Base-by-base conservation (phyloP, 768 basidiomycete species). In the Melanogaster broomeanus region DNA sequence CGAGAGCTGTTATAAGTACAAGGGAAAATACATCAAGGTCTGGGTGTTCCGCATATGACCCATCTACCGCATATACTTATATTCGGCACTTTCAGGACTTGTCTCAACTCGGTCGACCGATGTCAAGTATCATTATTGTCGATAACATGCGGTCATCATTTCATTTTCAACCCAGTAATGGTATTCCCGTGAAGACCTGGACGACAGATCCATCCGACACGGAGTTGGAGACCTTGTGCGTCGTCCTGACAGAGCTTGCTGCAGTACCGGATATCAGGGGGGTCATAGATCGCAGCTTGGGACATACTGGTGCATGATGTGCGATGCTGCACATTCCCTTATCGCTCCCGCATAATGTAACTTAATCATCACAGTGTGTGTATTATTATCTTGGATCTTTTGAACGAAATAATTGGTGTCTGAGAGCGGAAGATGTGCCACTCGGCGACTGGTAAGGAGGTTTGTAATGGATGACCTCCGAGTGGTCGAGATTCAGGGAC, bases 11-110 rank as follows among this genome's bases (percentile, higher is more conserved):
- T 96, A 93, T 68, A 94, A 93, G 63, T 93, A 95, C 72, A 88
- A 87, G 70, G 93, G 93, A 27, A 95, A 93, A 74, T 97, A 96
- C 67, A 93, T 97, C 70, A 97, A 97, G 82, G 93, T 93, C 46
- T 39, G 77, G 61, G 50, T 21, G 6, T 19, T 24, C 19, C 21
- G 8, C n/a, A 10, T 6, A 18, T 16, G 6, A n/a, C 35, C n/a
- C 37, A 28, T 16, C 40, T 6, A 45, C 31, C 35, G 45, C 38
- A 24, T 53, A 42, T 38, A n/a, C 56, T 40, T 8, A 53, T 42
- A 15, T 39, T 42, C 41, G 12, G 24, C 22, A 27, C 15, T 25
- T 16, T 31, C 48, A 87, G 84, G 87, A 88, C 61, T 72, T 89
- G 25, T 89, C 87, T 6, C 87, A 87, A 63, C 78, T 89, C 22